Conservation (phyloP, 2,329 filamentous ascomycete species). For the Venturia nashicola region DNA sequence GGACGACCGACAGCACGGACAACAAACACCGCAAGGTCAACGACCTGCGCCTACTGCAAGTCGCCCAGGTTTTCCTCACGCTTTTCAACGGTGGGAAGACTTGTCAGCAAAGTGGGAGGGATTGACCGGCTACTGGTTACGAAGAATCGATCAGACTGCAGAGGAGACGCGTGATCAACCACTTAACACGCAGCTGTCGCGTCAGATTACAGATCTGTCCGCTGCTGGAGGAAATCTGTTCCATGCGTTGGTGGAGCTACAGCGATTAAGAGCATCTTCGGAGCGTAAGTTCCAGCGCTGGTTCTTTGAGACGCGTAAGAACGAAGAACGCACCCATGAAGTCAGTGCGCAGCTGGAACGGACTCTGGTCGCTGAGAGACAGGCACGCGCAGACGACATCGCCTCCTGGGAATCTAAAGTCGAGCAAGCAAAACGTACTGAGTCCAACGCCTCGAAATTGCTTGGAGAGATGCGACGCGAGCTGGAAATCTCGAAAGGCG, state of each 20-base stretch:
- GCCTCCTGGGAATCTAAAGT: constrained; percentile 1
- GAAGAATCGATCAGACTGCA: constrained; percentile 78
- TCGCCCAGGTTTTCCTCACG: constrained; percentile 61
- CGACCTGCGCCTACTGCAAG: constrained; percentile 16
- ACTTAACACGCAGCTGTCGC: constrained; percentile 73
- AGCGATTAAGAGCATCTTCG: constrained; percentile 83
- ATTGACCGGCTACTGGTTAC: constrained; percentile 93
- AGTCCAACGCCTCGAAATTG: constrained; percentile 29
- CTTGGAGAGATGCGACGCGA: constrained; percentile 79
- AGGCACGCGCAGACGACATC: constrained; percentile 41
- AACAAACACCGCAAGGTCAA: constrained; percentile 17
- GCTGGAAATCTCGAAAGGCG: constrained; percentile 87
- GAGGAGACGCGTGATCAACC: constrained; percentile 74
- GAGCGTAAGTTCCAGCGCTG: constrained; percentile 97
- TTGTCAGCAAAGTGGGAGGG: constrained; percentile 97
- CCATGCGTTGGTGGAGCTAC: constrained; percentile 91
- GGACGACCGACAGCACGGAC: neutral
- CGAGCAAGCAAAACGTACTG: neutral
- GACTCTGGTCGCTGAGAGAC: constrained; percentile 62
- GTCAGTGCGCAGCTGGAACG: constrained; percentile 68
- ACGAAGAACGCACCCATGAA: constrained; percentile 77
- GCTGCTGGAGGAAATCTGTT: constrained; percentile 95
- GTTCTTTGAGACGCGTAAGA: constrained; percentile 90
- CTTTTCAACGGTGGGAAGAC: constrained; percentile 95
- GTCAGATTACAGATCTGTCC: constrained; percentile 94